These are phyloP conservation scores for Corchorus olitorius DNA, from an alignment of 345 rosid species.

Conservation along the genomic window DNA sequence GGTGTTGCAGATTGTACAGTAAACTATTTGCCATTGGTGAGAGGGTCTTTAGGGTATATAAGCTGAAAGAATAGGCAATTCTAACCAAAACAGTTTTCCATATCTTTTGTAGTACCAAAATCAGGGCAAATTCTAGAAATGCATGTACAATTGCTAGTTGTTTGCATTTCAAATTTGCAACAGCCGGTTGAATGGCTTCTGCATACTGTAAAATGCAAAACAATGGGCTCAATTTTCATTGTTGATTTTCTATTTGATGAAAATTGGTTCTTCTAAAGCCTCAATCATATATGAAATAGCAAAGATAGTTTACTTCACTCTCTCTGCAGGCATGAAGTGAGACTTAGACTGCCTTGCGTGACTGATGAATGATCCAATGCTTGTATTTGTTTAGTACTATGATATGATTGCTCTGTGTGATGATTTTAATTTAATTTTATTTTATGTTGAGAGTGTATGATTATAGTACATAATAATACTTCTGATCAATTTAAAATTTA, in stretches of 20 bases:
- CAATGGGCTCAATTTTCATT: not conserved
- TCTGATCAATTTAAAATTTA: no score
- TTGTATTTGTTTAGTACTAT: no score
- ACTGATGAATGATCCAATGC: no score
- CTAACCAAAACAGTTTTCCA: not conserved
- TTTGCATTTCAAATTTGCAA: not conserved
- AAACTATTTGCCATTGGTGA: not conserved
- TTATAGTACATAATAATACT: no score
- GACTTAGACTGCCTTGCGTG: no score
- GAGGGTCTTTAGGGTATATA: not conserved
- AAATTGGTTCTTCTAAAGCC: not conserved
- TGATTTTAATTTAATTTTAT: no score
- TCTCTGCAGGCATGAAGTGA: no score
- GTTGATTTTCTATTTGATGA: not conserved
- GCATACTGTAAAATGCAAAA: not conserved
- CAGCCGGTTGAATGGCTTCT: not conserved
- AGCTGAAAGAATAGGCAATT: not conserved
- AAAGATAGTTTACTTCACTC: not conserved
- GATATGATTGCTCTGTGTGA: no score
- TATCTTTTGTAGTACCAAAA: not conserved
- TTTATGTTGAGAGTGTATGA: no score
- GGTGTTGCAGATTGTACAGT: not conserved
- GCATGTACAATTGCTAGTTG: not conserved
- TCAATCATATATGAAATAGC: not conserved
- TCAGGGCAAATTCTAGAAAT: not conserved